phyloP scores from a whole-genome alignment of 495 filamentous ascomycete genomes.

The Aspergillus mulundensis region DNA sequence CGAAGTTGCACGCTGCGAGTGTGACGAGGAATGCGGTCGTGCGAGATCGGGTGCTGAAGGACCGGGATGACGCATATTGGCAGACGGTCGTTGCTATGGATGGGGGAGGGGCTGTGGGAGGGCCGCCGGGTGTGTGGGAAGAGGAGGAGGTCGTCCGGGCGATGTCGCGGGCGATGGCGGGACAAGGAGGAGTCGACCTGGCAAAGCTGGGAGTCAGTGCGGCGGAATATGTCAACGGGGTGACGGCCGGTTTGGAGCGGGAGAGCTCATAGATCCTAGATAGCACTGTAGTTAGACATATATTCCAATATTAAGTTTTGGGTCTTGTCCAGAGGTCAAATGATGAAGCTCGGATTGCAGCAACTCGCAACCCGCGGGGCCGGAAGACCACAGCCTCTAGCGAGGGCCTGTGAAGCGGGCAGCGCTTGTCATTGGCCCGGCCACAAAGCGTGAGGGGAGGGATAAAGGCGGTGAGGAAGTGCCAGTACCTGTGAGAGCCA shows the following conservation, averaged over 20 bases:
- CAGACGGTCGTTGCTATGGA: constrained; percentile 42
- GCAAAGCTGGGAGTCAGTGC: constrained; percentile 41
- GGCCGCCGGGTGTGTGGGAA: constrained; percentile 43
- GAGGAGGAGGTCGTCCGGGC: constrained; percentile 54
- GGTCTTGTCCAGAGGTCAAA: neutral
- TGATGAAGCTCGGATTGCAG: neutral
- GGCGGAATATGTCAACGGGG: constrained; percentile 41
- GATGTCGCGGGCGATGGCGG: constrained; percentile 46
- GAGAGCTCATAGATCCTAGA: neutral
- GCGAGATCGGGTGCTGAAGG: constrained; percentile 52
- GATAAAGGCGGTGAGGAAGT: neutral
- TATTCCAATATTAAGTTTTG: neutral
- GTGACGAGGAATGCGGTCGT: constrained; percentile 56
- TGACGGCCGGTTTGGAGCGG: constrained; percentile 38
- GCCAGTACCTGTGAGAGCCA: neutral
- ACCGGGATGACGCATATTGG: constrained; percentile 57
- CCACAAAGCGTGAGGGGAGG: neutral
- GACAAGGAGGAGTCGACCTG: constrained; percentile 46
- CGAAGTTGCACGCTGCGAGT: constrained; percentile 51
- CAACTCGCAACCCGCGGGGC: neutral
- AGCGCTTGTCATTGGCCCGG: constrained; percentile 6
- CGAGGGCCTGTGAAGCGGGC: constrained; percentile 4
- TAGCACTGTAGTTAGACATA: neutral
- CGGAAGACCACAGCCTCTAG: constrained; percentile 12
- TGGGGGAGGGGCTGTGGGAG: constrained; percentile 22